Conservation (phyloP, 2,329 filamentous ascomycete species). For the Drechmeria coniospora region DNA sequence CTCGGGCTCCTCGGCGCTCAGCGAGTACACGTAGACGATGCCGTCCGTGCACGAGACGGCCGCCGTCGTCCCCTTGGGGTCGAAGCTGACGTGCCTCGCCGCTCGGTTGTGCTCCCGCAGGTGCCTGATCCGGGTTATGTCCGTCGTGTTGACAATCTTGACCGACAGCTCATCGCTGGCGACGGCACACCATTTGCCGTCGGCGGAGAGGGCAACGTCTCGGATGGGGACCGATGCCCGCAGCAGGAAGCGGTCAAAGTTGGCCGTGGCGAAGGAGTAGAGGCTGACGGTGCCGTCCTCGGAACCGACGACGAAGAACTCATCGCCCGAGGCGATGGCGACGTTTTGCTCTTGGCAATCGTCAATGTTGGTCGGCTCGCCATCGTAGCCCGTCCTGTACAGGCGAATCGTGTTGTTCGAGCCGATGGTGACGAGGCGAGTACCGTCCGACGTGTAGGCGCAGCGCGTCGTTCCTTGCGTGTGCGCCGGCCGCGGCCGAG, state of each 20-base stretch:
- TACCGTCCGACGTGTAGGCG: slow-evolving; percentile 78
- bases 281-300: slow-evolving; percentile 94
- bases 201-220: slow-evolving; percentile 68
- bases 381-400: slow-evolving; percentile 81
- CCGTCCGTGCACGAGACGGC: slow-evolving; percentile 81
- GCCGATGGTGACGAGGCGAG: slow-evolving; percentile 76
- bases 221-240: slow-evolving; percentile 75
- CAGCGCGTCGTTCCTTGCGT: slow-evolving; percentile 77
- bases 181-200: slow-evolving; percentile 79
- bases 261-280: slow-evolving; percentile 62
- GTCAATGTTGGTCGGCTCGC: slow-evolving; percentile 84
- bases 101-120: slow-evolving; percentile 72
- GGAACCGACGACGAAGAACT: slow-evolving; percentile 76
- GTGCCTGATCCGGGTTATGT: slow-evolving; percentile 61
- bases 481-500: slow-evolving; percentile 55
- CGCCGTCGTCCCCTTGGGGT: slow-evolving; percentile 60
- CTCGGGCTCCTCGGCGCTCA: slow-evolving; percentile 63
- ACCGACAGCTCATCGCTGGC: slow-evolving; percentile 93
- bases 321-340: slow-evolving; percentile 58
- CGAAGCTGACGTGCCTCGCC: slow-evolving; percentile 86
- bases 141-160: slow-evolving; percentile 70
- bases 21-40: slow-evolving; percentile 75
- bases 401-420: slow-evolving; percentile 88
- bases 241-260: slow-evolving; percentile 68
- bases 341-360: slow-evolving; percentile 79